Conservation (phyloP, 2,329 filamentous ascomycete species). For the Xylariomycetidae sp. region DNA sequence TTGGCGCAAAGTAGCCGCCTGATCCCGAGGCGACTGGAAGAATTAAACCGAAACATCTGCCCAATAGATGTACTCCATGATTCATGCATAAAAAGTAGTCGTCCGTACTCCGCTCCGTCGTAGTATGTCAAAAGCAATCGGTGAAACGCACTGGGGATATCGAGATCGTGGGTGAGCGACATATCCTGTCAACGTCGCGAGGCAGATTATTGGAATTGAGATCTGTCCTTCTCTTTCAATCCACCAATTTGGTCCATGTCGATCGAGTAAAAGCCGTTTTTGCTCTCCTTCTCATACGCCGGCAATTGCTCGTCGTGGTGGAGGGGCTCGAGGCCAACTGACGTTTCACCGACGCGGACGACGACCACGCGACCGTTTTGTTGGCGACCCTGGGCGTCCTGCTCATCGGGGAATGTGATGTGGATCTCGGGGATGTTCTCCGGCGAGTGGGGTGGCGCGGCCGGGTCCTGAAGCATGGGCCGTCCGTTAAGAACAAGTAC, state of each 20-base stretch:
- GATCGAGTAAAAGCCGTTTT: conserved; percentile 80
- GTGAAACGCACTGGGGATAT: background rate
- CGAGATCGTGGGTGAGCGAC: no score
- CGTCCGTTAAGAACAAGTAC: conserved; percentile 69
- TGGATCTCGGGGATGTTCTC: conserved; percentile 89
- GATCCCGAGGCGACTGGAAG: conserved; percentile 12
- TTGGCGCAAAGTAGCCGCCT: conserved; percentile 5
- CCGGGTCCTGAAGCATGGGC: conserved; percentile 69
- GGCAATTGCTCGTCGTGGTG: conserved; percentile 74
- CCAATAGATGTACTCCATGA: conserved; percentile 18
- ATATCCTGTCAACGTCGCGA: no score
- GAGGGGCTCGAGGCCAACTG: conserved; percentile 82
- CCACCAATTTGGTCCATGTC: conserved; percentile 94
- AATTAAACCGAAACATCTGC: conserved; percentile 13
- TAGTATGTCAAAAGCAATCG: conserved; percentile 7
- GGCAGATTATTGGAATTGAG: conserved; percentile 24
- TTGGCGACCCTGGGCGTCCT: conserved; percentile 74
- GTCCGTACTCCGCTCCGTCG: conserved; percentile 14
- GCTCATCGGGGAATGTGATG: conserved; percentile 96
- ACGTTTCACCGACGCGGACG: conserved; percentile 82
- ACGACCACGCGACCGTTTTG: conserved; percentile 86
- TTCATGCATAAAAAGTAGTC: conserved; percentile 18
- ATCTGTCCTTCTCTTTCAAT: conserved; percentile 76
- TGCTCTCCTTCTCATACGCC: conserved; percentile 78
- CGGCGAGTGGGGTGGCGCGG: conserved; percentile 70